These are phyloP conservation scores for Calonectria pseudoreteaudii DNA, from an alignment of 2,329 filamentous ascomycete species.

Conservation along the genomic window DNA sequence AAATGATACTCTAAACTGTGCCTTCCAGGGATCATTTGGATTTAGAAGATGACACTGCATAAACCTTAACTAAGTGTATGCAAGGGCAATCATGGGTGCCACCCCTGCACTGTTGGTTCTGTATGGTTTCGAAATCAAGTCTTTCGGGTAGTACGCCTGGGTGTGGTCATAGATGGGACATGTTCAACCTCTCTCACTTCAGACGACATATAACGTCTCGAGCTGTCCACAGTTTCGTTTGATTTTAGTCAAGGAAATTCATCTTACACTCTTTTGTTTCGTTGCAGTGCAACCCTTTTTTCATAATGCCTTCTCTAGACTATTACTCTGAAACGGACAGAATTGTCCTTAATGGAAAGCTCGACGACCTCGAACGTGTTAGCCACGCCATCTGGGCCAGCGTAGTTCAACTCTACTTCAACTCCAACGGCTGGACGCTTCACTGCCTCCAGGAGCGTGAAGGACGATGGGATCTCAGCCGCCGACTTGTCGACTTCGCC, in stretches of 20 bases:
- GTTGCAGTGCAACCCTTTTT: neutral
- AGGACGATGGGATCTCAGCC: slow-evolving; percentile 15
- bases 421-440: slow-evolving; percentile 23
- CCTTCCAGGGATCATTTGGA: neutral
- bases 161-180: neutral
- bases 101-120: neutral
- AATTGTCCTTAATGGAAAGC: slow-evolving; percentile 14
- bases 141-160: neutral
- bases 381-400: slow-evolving; percentile 23
- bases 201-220: neutral
- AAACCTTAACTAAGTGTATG: neutral
- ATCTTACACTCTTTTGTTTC: slow-evolving; percentile 10
- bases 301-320: slow-evolving; percentile 7
- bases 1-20: neutral
- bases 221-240: slow-evolving; percentile 1
- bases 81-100: neutral
- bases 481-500: slow-evolving; percentile 9
- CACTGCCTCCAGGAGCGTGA: slow-evolving; percentile 16
- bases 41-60: neutral
- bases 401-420: slow-evolving; percentile 15
- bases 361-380: slow-evolving; percentile 14
- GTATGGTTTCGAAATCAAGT: neutral
- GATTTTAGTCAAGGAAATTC: slow-evolving; percentile 5
- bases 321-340: slow-evolving; percentile 17
- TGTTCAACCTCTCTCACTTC: neutral